Evolutionary conservation across 257 asterid genomes (phyloP), one percentile per base, ranked within the genome.

Genomic region (Dorcoceras hygrometricum): DNA sequence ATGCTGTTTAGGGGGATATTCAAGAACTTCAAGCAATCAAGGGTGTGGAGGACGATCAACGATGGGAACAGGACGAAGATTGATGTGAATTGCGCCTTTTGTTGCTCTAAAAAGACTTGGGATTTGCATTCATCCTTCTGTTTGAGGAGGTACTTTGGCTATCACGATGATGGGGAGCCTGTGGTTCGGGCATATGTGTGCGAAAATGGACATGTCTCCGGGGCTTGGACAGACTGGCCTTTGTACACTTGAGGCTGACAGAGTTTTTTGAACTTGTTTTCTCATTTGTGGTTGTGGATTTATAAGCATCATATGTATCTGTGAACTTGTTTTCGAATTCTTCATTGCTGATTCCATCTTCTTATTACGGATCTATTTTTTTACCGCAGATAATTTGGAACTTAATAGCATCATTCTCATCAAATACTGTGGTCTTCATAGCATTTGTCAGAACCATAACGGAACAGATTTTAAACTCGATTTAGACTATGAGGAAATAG

Each of bases 221-320:
- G 98, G 5, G 98, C 98, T 0, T 89, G 98, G 98, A 91, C 98
- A 20, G 96, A 91, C 71, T 89, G 95, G 96, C 95, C 96, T 53
- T 67, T 87, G 65, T 89, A 91, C 71, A 86, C 84, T 43, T 91
- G 82, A 82, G 31, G 60, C 57, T 3, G 14, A 3, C 51, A 3
- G 51, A 43, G 19, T 12, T 14, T n/a, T 43, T n/a, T 43, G 4
- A 6, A 2, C 25, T 20, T 54, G 3, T 3, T 54, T 54, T 6
- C 59, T 20, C 59, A 14, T 23, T 19, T 54, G 20, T 22, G 11
- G 6, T 8, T 7, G 4, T 51, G 19, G 8, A 2, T 51, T 51
- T 2, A 1, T 53, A 0, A 5, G 11, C 5, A 22, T 18, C 23
- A 53, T n/a, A 53, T 19, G 58, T 53, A 22, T 22, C 25, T 53